These are phyloP conservation scores for Discostella pseudostelligera DNA, from an alignment of 108 stramenopile genomes.

Conservation along the genomic window DNA sequence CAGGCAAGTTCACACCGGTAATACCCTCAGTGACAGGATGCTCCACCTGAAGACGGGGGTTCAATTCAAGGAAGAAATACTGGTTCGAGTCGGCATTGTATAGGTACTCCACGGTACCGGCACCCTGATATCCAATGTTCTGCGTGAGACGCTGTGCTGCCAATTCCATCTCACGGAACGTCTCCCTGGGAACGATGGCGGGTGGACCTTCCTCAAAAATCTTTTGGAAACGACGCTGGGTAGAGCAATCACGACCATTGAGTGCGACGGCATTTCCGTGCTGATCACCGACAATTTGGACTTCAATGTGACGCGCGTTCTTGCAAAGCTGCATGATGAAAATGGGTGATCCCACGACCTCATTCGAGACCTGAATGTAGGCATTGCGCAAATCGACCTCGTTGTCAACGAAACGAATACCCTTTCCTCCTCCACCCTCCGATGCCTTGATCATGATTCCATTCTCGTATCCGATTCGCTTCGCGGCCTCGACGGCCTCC, in stretches of 20 bases:
- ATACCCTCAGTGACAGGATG: conserved; percentile 95
- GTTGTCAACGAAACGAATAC: conserved; percentile 95
- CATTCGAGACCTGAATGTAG: conserved; percentile 89
- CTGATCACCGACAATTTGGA: conserved; percentile 98
- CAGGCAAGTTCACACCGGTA: conserved; percentile 88
- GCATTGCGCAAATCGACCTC: conserved; percentile 83
- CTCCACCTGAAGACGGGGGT: conserved; percentile 98
- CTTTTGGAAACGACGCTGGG: conserved; percentile 99
- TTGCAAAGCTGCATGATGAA: conserved; percentile 98
- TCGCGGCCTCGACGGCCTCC: conserved; percentile 91
- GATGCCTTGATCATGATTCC: conserved; percentile 99
- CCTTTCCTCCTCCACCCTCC: conserved; percentile 98
- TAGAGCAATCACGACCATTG: conserved; percentile 96
- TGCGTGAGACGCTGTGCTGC: conserved; percentile 94
- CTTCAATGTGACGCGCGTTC: conserved; percentile 97
- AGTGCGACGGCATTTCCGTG: conserved; percentile 96
- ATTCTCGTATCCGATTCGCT: conserved; percentile 92
- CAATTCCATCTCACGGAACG: conserved; percentile 92
- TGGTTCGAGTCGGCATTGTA: conserved; percentile 92
- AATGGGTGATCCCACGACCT: conserved; percentile 95
- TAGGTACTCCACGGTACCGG: conserved; percentile 98
- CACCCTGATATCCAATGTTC: conserved; percentile 95
- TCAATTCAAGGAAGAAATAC: conserved; percentile 97
- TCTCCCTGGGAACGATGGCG: conserved; percentile 76
- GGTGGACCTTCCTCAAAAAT: conserved; percentile 99